Conservation (phyloP, 2,329 filamentous ascomycete genomes). For the Aspergillus quadrilineatus region DNA sequence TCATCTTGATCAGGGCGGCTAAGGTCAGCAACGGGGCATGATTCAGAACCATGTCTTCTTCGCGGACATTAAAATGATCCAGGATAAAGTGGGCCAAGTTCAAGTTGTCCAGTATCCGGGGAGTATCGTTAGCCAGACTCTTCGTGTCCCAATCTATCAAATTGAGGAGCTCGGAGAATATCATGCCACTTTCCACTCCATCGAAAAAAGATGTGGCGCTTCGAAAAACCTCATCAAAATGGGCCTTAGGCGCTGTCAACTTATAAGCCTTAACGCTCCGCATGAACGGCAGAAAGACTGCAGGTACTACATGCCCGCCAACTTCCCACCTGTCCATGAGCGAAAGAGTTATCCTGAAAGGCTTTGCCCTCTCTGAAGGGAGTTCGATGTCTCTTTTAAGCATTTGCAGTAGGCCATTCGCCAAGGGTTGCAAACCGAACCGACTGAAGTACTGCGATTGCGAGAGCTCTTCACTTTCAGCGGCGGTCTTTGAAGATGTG, state of each 20-base stretch:
- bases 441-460: slow-evolving; percentile 80
- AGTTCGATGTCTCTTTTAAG: slow-evolving; percentile 58
- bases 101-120: slow-evolving; percentile 61
- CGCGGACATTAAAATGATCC: slow-evolving; percentile 83
- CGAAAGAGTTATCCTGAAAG: slow-evolving; percentile 88
- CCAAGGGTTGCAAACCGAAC: slow-evolving; percentile 72
- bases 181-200: slow-evolving; percentile 88
- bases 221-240: slow-evolving; percentile 82
- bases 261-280: slow-evolving; percentile 77
- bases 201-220: slow-evolving; percentile 97
- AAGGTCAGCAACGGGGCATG: slow-evolving; percentile 77
- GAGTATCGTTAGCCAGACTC: slow-evolving; percentile 50
- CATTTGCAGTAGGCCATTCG: slow-evolving; percentile 72
- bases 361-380: slow-evolving; percentile 71
- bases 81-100: slow-evolving; percentile 78
- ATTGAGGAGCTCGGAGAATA: slow-evolving; percentile 78
- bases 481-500: slow-evolving; percentile 26
- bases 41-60: slow-evolving; percentile 90
- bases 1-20: slow-evolving; percentile 56
- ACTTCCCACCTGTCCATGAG: slow-evolving; percentile 99
- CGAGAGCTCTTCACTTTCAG: slow-evolving; percentile 50
- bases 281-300: slow-evolving; percentile 83
- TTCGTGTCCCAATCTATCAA: slow-evolving; percentile 57
- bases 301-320: slow-evolving; percentile 81
- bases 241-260: slow-evolving; percentile 61